These are phyloP conservation scores for Tulasnella sp. DNA, from an alignment of 768 basidiomycete genomes.

Conservation along the genomic window DNA sequence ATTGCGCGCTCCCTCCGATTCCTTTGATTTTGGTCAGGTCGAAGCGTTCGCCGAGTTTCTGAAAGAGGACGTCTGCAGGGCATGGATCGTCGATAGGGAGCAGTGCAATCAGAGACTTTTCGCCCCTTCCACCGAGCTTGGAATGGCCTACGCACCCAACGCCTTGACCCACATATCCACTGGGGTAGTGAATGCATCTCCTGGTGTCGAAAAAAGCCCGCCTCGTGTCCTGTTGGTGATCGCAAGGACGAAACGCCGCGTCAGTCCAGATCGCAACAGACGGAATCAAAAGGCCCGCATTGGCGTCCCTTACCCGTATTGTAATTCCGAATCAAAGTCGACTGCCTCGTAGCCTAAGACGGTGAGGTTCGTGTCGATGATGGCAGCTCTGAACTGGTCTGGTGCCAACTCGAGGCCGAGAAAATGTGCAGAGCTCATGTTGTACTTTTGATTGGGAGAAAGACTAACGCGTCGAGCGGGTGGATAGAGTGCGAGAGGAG, in stretches of 20 bases:
- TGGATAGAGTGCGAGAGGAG: conserved; percentile 6
- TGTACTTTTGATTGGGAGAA: conserved; percentile 6
- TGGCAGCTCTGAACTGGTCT: conserved; percentile 76
- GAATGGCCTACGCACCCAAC: conserved; percentile 53
- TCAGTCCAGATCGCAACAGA: background rate
- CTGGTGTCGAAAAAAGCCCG: conserved; percentile 80
- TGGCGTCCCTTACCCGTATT: background rate
- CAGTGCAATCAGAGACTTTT: background rate
- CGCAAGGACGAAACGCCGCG: conserved; percentile 5
- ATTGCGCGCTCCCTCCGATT: conserved; percentile 70
- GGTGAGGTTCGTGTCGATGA: conserved; percentile 79
- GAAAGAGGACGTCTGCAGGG: conserved; percentile 69
- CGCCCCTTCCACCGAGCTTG: background rate
- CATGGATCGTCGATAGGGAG: conserved; percentile 34
- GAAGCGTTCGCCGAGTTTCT: conserved; percentile 65
- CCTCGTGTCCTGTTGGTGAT: conserved; percentile 61
- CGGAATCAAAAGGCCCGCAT: conserved; percentile 62
- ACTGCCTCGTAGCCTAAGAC: conserved; percentile 77
- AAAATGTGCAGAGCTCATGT: conserved; percentile 46
- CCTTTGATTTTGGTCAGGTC: conserved; percentile 68
- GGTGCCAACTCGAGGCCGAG: conserved; percentile 82
- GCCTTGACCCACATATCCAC: conserved; percentile 89
- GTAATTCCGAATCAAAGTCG: conserved; percentile 73
- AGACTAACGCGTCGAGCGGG: conserved; percentile 16
- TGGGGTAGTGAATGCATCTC: conserved; percentile 82